Percentiles rank a stretch among this genome's conserved stretches.
These are phyloP conservation scores for Diaporthe batatas DNA, from an alignment of 2,329 filamentous ascomycete genomes.

Conservation along the genomic window DNA sequence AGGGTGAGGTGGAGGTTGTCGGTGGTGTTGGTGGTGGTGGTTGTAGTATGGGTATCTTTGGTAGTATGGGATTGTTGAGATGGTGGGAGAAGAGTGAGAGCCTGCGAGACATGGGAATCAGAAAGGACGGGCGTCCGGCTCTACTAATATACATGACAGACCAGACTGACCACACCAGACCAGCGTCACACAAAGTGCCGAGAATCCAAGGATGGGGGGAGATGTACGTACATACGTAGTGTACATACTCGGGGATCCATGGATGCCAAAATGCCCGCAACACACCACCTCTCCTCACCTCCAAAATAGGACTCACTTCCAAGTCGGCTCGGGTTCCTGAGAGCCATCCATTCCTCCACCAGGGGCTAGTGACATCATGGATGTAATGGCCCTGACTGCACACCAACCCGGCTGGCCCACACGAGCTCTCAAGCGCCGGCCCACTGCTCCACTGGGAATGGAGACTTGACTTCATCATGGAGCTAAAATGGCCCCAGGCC, in stretches of 20 bases:
- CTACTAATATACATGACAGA: constrained; percentile 24
- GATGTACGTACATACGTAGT: too few relatives aligned
- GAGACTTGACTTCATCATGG: constrained; percentile 34
- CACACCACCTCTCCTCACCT: background rate
- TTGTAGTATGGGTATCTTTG: constrained; percentile 14
- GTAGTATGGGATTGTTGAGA: constrained; percentile 23
- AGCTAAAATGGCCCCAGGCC: constrained; percentile 15
- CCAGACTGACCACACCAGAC: background rate
- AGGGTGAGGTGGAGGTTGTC: background rate
- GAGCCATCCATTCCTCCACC: background rate
- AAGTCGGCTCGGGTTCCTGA: constrained; percentile 1
- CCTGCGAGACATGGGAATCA: constrained; percentile 4
- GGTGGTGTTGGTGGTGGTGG: background rate
- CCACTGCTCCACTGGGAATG: constrained; percentile 17
- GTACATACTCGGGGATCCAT: background rate
- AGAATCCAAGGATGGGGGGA: background rate
- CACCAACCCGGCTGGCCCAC: constrained; percentile 5
- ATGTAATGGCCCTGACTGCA: constrained; percentile 19
- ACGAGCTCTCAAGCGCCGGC: constrained; percentile 6
- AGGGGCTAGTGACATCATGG: constrained; percentile 32
- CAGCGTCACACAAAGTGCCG: background rate
- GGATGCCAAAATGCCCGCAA: background rate
- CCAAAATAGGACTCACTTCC: background rate
- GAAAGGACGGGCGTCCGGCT: constrained; percentile 1
- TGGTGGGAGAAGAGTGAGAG: constrained; percentile 4